Conservation (phyloP, 306 rosid species). For the Dryas octopetala region DNA sequence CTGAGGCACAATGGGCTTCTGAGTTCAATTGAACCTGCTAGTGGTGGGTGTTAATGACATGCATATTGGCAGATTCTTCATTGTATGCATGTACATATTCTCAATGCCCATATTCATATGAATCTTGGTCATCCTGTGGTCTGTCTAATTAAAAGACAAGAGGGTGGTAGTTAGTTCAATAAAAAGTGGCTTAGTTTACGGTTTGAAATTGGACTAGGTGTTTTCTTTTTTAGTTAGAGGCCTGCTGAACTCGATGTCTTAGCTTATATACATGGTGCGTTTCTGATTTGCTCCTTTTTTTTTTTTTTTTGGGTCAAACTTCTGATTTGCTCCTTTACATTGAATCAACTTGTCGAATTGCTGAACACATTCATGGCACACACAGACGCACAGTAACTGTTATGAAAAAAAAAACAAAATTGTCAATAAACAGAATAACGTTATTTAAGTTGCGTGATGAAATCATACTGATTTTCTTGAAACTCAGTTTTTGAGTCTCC, state of each 20-base stretch:
- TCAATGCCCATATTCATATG: conserved; percentile 20
- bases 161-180: conserved; percentile 35
- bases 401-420: too few species aligned
- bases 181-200: conserved; percentile 31
- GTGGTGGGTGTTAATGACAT: conserved; percentile 52
- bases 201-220: background rate
- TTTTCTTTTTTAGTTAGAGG: background rate
- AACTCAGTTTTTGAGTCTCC: too few species aligned
- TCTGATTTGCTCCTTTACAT: background rate
- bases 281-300: background rate
- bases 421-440: too few species aligned
- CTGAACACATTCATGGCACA: too few species aligned
- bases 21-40: conserved; percentile 74
- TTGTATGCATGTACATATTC: conserved; percentile 33
- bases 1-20: conserved; percentile 74
- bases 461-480: too few species aligned
- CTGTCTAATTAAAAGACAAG: conserved; percentile 9
- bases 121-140: conserved; percentile 17
- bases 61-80: background rate
- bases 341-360: background rate
- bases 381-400: too few species aligned
- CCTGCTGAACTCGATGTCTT: background rate
- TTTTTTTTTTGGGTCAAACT: too few species aligned
- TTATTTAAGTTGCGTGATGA: too few species aligned
- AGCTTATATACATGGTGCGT: background rate